Conservation (phyloP, 768 basidiomycete genomes). For the Lactarius deliciosus region DNA sequence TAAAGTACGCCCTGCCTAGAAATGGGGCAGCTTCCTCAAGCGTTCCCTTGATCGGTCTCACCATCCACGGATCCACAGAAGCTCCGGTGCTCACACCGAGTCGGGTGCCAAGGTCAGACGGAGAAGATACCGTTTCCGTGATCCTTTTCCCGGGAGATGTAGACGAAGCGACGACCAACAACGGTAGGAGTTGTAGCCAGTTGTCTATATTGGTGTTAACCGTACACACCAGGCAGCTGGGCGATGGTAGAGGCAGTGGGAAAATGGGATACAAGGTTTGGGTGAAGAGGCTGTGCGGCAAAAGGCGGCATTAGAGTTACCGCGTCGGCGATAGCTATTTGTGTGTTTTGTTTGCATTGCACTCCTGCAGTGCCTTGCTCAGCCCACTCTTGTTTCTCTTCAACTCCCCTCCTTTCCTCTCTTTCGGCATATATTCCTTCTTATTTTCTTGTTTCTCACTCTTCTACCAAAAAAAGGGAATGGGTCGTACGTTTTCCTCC, state of each 20-base stretch:
- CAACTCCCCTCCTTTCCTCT: constrained; percentile 12
- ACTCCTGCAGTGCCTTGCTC: constrained; percentile 5
- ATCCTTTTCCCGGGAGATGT: constrained; percentile 28
- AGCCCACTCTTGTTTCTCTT: constrained; percentile 23
- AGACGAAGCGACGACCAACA: not conserved
- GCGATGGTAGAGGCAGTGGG: constrained; percentile 47
- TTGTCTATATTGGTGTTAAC: not conserved
- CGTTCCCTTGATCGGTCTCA: constrained; percentile 44
- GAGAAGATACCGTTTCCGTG: constrained; percentile 54
- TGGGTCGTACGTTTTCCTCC: constrained; percentile 28
- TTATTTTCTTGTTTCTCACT: constrained; percentile 8
- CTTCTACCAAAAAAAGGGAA: constrained; percentile 21
- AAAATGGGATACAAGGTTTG: constrained; percentile 44
- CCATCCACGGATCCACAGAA: constrained; percentile 43
- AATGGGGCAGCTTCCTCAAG: not conserved
- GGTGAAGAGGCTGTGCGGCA: constrained; percentile 31
- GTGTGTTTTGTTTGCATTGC: constrained; percentile 2
- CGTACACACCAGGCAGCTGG: constrained; percentile 37
- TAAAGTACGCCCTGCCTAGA: constrained; percentile 5
- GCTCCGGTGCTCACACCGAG: constrained; percentile 48
- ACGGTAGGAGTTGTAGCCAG: constrained; percentile 3
- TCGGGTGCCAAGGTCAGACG: constrained; percentile 47
- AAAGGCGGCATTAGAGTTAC: not conserved
- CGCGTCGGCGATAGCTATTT: not conserved
- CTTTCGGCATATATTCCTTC: not conserved